A percentile compares a stretch with the other conserved stretches of the same genome.
Conservation (phyloP, 352 stramenopile species). For the Globisporangium recalcitrans region DNA sequence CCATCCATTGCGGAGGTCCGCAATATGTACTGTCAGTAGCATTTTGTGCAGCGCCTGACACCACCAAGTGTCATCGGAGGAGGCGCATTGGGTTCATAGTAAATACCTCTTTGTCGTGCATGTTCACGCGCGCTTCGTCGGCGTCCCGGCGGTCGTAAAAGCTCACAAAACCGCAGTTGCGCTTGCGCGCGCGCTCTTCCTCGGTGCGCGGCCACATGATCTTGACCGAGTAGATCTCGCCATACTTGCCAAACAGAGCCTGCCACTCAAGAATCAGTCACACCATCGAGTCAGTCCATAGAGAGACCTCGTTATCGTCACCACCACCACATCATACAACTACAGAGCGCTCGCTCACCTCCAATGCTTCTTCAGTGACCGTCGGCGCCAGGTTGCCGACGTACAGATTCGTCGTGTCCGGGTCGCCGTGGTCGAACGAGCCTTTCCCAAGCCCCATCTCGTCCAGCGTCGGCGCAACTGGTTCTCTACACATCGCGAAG, state of each 20-base stretch:
- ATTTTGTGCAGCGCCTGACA: too few species aligned
- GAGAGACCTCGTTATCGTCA: background rate
- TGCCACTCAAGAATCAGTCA: conserved; percentile 9
- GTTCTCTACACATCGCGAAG: conserved; percentile 9
- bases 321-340: background rate
- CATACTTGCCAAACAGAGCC: conserved; percentile 86
- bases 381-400: conserved; percentile 92
- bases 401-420: conserved; percentile 91
- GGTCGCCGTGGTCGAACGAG: conserved; percentile 83
- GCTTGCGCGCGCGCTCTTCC: conserved; percentile 86
- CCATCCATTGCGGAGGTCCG: background rate
- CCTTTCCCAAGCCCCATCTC: conserved; percentile 34
- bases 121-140: conserved; percentile 65
- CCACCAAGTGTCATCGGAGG: background rate
- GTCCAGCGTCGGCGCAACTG: conserved; percentile 10
- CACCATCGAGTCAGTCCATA: background rate
- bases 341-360: conserved; percentile 33
- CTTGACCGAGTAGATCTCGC: conserved; percentile 93
- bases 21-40: too few species aligned
- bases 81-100: background rate
- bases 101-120: conserved; percentile 70
- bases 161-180: conserved; percentile 95
- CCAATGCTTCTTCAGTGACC: conserved; percentile 89
- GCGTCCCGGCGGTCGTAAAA: conserved; percentile 86
- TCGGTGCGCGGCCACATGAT: conserved; percentile 98